Evolutionary conservation across 179 eudicot species (phyloP), one percentile per base, ranked within the genome.

Genomic region (Vitellaria paradoxa): DNA sequence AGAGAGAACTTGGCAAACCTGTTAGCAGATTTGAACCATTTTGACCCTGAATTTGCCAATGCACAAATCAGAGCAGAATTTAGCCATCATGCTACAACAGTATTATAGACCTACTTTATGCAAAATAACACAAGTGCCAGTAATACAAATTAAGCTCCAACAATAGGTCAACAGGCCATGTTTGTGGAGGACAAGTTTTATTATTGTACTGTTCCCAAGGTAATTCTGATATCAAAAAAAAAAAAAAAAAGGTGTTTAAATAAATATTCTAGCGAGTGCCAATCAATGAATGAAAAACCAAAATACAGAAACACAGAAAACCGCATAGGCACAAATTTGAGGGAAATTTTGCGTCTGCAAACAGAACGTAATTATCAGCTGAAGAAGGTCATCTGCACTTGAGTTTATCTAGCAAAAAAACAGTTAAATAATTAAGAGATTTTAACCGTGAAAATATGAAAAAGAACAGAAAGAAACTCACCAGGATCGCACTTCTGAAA

Each of bases 401-500:
- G 63, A 45, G 46, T 15, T 21, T 63, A 45, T 8, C 40, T 20
- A 62, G n/a, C 53, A 63, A 47, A 30, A 30, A 30, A 30, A 30
- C 37, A 30, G 37, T 30, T 30, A 30, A 30, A 30, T 2, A 30
- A 30, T 30, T 30, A 30, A 30, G 37, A 30, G 37, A 30, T 30
- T 30, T 30, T 30, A 30, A 30, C 37, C 37, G 2, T 30, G 37
- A 30, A 30, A 30, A 30, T 30, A 30, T 30, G 37, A 30, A 30
- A 30, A 30, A 30, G 37, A 30, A 30, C 37, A 30, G 37, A 30
- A 57, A 0, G 62, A 23, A 76, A 78, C 81, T 76, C 61, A 84
- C 85, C 83, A 7, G 87, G 87, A 76, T 84, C 85, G 64, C 87
- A 84, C 60, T 68, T 40, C 81, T 63, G 81, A 47, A 49, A 82